A percentile compares a stretch with the other conserved stretches of the same genome.
These are phyloP conservation scores for Bauhinia variegata DNA, from an alignment of 306 rosid genomes.

Conservation along the genomic window DNA sequence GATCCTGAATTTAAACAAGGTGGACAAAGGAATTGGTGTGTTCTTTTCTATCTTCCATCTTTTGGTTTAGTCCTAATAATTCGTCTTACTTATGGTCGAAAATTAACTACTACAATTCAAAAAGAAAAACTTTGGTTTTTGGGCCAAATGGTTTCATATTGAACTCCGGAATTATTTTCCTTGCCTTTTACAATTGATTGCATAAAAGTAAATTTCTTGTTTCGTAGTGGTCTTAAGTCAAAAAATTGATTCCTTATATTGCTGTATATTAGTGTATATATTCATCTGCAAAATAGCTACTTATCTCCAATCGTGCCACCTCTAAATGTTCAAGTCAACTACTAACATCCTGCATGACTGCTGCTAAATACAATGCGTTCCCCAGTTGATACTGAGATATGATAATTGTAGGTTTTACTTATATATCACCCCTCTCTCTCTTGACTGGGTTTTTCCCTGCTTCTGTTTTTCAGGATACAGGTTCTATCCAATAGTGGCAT, in stretches of 20 bases:
- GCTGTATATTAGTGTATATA: no score
- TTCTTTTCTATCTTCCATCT: neutral
- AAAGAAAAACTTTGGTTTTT: neutral
- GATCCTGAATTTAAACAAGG: conserved; percentile 88
- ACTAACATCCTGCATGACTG: neutral
- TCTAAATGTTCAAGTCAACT: neutral
- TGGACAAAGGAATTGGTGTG: conserved; percentile 90
- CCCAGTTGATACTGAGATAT: neutral
- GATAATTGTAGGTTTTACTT: conserved; percentile 13
- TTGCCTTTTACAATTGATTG: neutral
- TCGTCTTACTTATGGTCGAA: no score
- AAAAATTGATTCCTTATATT: no score
- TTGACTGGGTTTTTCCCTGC: conserved; percentile 1
- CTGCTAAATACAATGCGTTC: neutral
- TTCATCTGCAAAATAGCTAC: no score
- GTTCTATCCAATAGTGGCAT: conserved; percentile 79
- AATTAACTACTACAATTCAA: no score
- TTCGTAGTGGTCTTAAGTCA: no score
- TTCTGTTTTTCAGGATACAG: conserved; percentile 64
- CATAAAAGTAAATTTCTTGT: no score
- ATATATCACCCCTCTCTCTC: neutral
- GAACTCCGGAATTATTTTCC: neutral
- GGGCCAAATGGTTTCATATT: neutral
- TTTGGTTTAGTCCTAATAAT: neutral
- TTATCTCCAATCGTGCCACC: no score